phyloP scores from a whole-genome alignment of 345 rosid species.

The Pistacia atlantica region DNA sequence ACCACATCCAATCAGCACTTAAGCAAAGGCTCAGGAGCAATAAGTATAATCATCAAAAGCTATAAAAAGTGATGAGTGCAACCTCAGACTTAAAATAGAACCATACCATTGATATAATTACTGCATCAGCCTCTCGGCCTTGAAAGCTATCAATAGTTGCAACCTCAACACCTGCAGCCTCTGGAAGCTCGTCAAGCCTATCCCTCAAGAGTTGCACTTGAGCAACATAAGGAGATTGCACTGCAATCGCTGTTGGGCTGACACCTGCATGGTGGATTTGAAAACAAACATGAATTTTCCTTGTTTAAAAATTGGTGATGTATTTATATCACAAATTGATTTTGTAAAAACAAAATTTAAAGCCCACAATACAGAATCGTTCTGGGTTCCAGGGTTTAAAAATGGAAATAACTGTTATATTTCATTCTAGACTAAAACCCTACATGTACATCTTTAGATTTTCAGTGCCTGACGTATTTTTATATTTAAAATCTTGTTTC shows the following conservation, averaged over 20 bases:
- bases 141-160: constrained; percentile 97
- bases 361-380: not conserved
- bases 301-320: not conserved
- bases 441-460: not conserved
- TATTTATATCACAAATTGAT: not conserved
- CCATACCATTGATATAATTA: constrained; percentile 91
- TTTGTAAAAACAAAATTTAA: not conserved
- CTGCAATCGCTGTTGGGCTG: constrained; percentile 72
- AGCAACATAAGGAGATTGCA: constrained; percentile 97
- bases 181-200: constrained; percentile 79
- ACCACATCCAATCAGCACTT: not conserved
- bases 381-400: not conserved
- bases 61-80: not conserved
- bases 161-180: constrained; percentile 83
- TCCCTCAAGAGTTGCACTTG: constrained; percentile 94
- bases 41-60: not conserved
- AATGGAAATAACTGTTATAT: not conserved
- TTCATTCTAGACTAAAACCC: not conserved
- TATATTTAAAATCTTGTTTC: not conserved
- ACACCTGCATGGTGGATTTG: constrained; percentile 58
- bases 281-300: constrained; percentile 9
- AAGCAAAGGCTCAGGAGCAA: not conserved
- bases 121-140: constrained; percentile 97
- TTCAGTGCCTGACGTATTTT: too few relatives aligned
- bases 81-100: not conserved